Evolutionary conservation across 352 stramenopile genomes (phyloP).

Genomic region (Phytophthora foliorum): DNA sequence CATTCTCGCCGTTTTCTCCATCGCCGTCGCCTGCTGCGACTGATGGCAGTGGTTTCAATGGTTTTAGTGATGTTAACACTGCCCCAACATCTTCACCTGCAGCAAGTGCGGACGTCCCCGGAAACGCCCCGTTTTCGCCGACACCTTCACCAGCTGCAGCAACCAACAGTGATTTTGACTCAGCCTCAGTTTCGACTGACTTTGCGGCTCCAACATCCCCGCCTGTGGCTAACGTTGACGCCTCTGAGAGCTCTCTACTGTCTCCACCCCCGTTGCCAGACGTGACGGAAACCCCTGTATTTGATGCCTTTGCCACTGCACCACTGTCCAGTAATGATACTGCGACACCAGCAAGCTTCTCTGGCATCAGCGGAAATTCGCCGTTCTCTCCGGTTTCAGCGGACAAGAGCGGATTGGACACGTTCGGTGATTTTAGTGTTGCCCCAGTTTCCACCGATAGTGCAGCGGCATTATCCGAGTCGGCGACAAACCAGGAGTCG

Average conservation of each 20-base stretch:
- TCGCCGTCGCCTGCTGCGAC: slow-evolving; percentile 29
- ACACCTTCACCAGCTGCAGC: slow-evolving; percentile 23
- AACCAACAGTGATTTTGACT: slow-evolving; percentile 14
- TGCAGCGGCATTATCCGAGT: slow-evolving; percentile 13
- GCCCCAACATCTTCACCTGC: slow-evolving; percentile 14
- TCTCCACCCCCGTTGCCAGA: slow-evolving; percentile 9
- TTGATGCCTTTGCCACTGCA: slow-evolving; percentile 35
- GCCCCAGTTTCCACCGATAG: slow-evolving; percentile 14
- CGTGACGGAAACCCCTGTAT: slow-evolving; percentile 18
- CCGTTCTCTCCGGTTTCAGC: slow-evolving; percentile 33
- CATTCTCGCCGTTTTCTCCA: slow-evolving; percentile 38
- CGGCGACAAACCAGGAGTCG: slow-evolving; percentile 9
- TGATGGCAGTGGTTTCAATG: slow-evolving; percentile 22
- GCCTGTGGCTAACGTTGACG: background rate
- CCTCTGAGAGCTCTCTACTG: slow-evolving; percentile 26
- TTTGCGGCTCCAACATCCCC: slow-evolving; percentile 1
- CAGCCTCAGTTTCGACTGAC: slow-evolving; percentile 8
- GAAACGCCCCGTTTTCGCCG: slow-evolving; percentile 23
- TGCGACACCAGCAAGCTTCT: background rate
- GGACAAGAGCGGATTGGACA: slow-evolving; percentile 17
- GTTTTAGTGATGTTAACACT: slow-evolving; percentile 37
- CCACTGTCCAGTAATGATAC: slow-evolving; percentile 12
- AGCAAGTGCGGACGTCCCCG: slow-evolving; percentile 6
- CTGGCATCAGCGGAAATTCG: slow-evolving; percentile 27
- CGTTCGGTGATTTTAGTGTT: slow-evolving; percentile 30